phyloP scores from a whole-genome alignment of 23 red algal species.

The Gracilaria vermiculophylla region DNA sequence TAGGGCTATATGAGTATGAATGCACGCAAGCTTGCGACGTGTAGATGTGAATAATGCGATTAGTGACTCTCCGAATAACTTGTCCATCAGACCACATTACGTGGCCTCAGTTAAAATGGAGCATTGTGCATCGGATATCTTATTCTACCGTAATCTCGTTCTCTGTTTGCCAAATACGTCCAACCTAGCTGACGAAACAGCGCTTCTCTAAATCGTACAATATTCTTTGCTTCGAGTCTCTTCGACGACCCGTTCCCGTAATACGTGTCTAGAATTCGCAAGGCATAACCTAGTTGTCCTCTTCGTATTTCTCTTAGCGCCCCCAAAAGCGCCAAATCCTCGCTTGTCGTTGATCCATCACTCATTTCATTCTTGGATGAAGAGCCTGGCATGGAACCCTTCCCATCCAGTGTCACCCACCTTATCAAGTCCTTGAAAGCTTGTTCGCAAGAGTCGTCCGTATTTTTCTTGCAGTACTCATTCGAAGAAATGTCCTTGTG shows the following conservation, averaged over 20 bases:
- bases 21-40: too few species aligned
- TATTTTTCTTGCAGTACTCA: not conserved
- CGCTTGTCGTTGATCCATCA: conserved; percentile 40
- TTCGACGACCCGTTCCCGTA: conserved; percentile 27
- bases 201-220: not conserved
- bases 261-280: conserved; percentile 48
- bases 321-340: conserved; percentile 33
- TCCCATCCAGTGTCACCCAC: conserved; percentile 63
- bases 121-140: not conserved
- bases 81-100: too few species aligned
- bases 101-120: conserved; percentile 7
- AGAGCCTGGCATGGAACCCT: conserved; percentile 26
- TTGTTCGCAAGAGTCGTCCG: conserved; percentile 20
- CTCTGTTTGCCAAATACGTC: conserved; percentile 24
- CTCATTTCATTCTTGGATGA: not conserved
- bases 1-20: too few species aligned
- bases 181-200: conserved; percentile 18
- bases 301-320: conserved; percentile 25
- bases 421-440: conserved; percentile 42
- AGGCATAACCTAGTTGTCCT: conserved; percentile 20
- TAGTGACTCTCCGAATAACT: too few species aligned
- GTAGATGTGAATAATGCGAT: too few species aligned
- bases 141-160: not conserved
- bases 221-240: conserved; percentile 6
- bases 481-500: not conserved